Conservation (phyloP, 2,329 filamentous ascomycete species). For the Ophiostoma novo-ulmi region DNA sequence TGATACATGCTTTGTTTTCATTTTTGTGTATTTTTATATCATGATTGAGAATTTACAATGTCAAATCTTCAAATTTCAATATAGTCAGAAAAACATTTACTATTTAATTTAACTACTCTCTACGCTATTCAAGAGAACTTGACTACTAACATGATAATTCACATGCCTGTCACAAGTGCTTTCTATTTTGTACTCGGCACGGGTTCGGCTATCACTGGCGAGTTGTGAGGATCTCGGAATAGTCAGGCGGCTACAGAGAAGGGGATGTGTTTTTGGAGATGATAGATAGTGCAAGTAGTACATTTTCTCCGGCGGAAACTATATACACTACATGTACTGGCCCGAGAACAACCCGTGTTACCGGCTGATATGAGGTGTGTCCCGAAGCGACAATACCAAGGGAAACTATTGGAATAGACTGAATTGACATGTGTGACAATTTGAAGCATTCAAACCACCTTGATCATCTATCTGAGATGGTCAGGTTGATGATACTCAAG, state of each 20-base stretch:
- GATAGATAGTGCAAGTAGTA: background rate
- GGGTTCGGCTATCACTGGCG: constrained; percentile 1
- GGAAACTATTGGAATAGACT: background rate
- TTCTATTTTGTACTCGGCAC: background rate
- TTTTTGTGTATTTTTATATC: too few relatives aligned
- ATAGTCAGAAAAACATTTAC: too few relatives aligned
- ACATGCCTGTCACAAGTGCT: background rate
- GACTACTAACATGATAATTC: background rate
- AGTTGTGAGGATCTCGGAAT: constrained; percentile 9
- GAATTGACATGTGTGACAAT: background rate
- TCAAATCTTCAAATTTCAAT: too few relatives aligned
- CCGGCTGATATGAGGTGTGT: background rate
- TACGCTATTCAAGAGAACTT: too few relatives aligned
- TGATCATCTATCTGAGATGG: too few relatives aligned
- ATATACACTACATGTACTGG: background rate
- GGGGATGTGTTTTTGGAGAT: background rate
- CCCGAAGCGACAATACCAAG: background rate
- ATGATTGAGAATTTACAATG: too few relatives aligned
- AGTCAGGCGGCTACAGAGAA: background rate
- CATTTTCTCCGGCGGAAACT: background rate
- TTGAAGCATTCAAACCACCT: too few relatives aligned
- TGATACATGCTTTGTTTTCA: background rate
- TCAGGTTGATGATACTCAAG: too few relatives aligned
- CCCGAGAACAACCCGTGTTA: background rate
- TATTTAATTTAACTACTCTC: too few relatives aligned